phyloP scores from a whole-genome alignment of 1,284 basidiomycete genomes.

The Bondarzewia mesenterica region DNA sequence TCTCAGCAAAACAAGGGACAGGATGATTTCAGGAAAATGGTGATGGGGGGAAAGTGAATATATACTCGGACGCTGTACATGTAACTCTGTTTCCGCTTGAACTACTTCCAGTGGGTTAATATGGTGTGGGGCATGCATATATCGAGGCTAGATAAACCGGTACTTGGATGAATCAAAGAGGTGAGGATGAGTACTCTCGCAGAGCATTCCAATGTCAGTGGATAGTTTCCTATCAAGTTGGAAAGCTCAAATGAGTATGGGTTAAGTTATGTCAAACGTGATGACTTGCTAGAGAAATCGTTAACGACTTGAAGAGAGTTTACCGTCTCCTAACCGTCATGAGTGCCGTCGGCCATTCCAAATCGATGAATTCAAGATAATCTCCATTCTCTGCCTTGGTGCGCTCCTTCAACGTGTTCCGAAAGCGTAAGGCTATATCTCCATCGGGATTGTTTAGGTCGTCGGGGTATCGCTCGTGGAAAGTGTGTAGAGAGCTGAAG shows the following conservation, averaged over 20 bases:
- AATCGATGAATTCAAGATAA: constrained; percentile 39
- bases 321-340: constrained; percentile 43
- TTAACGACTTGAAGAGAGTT: not conserved
- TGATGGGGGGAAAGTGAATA: constrained; percentile 27
- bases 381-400: constrained; percentile 25
- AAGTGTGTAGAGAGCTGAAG: constrained; percentile 66
- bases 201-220: no score
- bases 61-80: no score
- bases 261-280: no score
- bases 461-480: constrained; percentile 54
- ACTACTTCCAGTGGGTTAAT: no score
- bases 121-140: no score
- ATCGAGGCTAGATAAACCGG: no score
- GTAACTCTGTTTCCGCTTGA: no score
- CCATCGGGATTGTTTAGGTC: constrained; percentile 43
- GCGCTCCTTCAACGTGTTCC: constrained; percentile 34
- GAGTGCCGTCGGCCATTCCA: constrained; percentile 72
- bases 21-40: constrained; percentile 77
- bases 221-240: not conserved
- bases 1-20: constrained; percentile 39
- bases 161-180: no score
- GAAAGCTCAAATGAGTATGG: not conserved
- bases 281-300: no score
- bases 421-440: constrained; percentile 59
- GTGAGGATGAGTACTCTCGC: no score